Evolutionary conservation across 768 basidiomycete genomes (phyloP).

Genomic region (Clavaria fumosa): DNA sequence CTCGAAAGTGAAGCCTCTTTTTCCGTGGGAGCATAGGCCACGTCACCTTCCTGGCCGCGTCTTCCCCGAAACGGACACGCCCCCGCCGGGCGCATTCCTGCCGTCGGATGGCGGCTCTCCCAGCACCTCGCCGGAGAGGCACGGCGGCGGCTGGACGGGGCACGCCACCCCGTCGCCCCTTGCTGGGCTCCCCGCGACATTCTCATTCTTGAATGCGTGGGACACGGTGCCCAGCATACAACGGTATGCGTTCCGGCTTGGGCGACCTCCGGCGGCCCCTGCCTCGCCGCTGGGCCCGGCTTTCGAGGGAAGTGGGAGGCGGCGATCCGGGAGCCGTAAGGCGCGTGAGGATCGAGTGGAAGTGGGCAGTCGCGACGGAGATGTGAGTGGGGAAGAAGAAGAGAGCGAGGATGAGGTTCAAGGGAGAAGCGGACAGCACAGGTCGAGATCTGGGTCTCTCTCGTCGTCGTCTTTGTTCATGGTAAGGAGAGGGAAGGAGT

Average conservation of each 20-base stretch:
- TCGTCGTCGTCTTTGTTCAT: conserved; percentile 3
- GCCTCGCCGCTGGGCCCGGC: conserved; percentile 29
- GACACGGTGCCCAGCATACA: conserved; percentile 70
- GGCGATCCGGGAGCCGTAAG: conserved; percentile 16
- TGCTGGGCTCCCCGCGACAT: conserved; percentile 36
- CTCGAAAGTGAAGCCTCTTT: conserved; percentile 58
- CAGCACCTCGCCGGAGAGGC: conserved; percentile 21
- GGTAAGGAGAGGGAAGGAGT: conserved; percentile 30
- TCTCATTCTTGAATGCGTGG: conserved; percentile 73
- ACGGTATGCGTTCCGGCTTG: conserved; percentile 49
- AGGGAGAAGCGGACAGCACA: conserved; percentile 4
- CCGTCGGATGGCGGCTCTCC: conserved; percentile 25
- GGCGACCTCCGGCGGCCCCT: conserved; percentile 31
- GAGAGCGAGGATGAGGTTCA: conserved; percentile 23
- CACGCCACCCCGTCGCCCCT: conserved; percentile 25
- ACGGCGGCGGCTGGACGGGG: conserved; percentile 10
- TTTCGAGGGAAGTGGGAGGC: conserved; percentile 31
- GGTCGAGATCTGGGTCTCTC: conserved; percentile 5
- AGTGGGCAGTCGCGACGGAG: conserved; percentile 65
- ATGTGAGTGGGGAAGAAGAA: conserved; percentile 30
- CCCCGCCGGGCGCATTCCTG: conserved; percentile 30
- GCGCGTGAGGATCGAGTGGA: conserved; percentile 44
- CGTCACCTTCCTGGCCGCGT: conserved; percentile 52
- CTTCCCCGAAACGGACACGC: conserved; percentile 53
- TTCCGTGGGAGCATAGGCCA: conserved; percentile 89